Evolutionary conservation across 1,139 yeast species (phyloP).

Genomic region (Saccharomycopsis crataegensis): DNA sequence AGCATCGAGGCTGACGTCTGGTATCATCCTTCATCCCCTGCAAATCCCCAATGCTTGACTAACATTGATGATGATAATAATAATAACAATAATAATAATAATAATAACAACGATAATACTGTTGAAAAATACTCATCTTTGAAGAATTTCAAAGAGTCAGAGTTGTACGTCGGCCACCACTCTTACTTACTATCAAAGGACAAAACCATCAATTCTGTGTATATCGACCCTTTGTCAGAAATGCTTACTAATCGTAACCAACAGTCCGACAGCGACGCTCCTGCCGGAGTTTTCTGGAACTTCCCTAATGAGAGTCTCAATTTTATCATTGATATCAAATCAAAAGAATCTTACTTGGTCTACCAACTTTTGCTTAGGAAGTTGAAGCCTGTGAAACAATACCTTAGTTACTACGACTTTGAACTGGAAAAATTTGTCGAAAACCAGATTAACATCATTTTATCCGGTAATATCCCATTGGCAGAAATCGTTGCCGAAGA

Average conservation of each 20-base stretch:
- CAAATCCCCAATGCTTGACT: background rate
- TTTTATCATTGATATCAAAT: constrained; percentile 43
- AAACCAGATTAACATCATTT: constrained; percentile 6
- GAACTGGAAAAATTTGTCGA: background rate
- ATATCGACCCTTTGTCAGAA: constrained; percentile 44
- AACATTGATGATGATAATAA: constrained; percentile 25
- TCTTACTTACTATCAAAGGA: constrained; percentile 36
- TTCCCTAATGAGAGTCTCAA: constrained; percentile 35
- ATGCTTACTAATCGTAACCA: constrained; percentile 29
- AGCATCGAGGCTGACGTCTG: constrained; percentile 55
- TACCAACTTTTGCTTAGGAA: constrained; percentile 30
- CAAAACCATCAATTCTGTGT: constrained; percentile 43
- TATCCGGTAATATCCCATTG: constrained; percentile 15
- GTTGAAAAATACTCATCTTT: constrained; percentile 8
- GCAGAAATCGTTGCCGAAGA: constrained; percentile 2
- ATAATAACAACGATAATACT: constrained; percentile 26
- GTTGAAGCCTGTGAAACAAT: constrained; percentile 23
- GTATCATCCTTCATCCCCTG: constrained; percentile 22
- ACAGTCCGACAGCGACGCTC: background rate
- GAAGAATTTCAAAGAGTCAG: constrained; percentile 17
- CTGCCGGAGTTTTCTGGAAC: constrained; percentile 37
- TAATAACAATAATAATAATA: constrained; percentile 9
- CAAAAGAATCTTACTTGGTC: constrained; percentile 29
- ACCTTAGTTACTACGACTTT: constrained; percentile 14
- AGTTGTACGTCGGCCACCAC: constrained; percentile 62